Evolutionary conservation across 352 stramenopile species (phyloP).

Genomic region (Phytophthora citrophthora): DNA sequence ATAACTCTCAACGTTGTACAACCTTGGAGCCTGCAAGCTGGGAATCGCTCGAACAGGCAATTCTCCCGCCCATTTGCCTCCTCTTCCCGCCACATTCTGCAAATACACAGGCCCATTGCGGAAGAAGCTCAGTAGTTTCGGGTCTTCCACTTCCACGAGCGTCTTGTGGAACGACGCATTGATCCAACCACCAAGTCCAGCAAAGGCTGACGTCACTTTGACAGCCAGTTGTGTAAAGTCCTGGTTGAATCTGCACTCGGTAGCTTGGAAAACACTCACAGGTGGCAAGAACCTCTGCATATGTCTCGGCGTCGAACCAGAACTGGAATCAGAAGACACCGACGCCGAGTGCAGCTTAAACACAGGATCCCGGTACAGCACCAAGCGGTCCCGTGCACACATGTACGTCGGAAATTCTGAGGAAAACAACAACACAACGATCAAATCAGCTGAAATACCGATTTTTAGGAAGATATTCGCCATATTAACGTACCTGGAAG

Average conservation of each 20-base stretch:
- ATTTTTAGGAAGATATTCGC: background rate
- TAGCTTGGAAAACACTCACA: constrained; percentile 77
- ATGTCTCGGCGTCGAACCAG: constrained; percentile 21
- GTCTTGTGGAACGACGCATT: constrained; percentile 60
- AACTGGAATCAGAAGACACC: constrained; percentile 2
- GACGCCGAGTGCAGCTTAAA: constrained; percentile 47
- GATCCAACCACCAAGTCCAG: constrained; percentile 70
- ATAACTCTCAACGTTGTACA: constrained; percentile 61
- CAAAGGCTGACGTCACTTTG: constrained; percentile 69
- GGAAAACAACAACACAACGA: background rate
- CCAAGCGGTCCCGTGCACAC: constrained; percentile 54
- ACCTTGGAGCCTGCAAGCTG: constrained; percentile 61
- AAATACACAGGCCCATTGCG: constrained; percentile 49
- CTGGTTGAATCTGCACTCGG: constrained; percentile 70
- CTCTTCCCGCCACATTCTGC: constrained; percentile 68
- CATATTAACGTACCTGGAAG: constrained; percentile 53
- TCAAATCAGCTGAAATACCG: constrained; percentile 1
- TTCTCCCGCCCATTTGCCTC: constrained; percentile 66
- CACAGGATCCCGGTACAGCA: constrained; percentile 56
- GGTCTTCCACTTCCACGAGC: constrained; percentile 65
- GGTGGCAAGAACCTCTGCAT: constrained; percentile 59
- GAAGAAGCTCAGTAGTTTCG: constrained; percentile 32
- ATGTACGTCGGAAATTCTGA: constrained; percentile 71
- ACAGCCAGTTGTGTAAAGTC: constrained; percentile 74
- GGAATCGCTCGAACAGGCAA: constrained; percentile 68